Percentiles rank a stretch among this genome's conserved stretches.
These are phyloP conservation scores for Didymella lethalis DNA, from an alignment of 2,329 filamentous ascomycete genomes.

Conservation along the genomic window DNA sequence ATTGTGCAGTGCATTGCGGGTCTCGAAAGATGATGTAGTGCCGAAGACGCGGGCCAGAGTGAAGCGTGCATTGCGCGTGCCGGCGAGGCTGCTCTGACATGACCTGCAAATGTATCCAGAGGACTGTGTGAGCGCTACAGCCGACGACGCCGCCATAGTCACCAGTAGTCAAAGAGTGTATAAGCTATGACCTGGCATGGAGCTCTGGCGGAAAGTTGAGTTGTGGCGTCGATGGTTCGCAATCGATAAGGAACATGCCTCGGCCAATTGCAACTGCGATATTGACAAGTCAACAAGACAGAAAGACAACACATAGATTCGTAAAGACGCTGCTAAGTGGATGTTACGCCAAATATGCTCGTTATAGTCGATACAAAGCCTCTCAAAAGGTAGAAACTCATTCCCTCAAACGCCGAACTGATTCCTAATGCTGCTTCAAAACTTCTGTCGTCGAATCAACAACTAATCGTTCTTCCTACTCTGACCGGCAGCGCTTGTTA, in stretches of 20 bases:
- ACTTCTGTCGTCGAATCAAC: conserved; percentile 2
- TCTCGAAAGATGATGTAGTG: conserved; percentile 20
- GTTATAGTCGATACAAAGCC: conserved; percentile 11
- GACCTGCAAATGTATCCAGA: conserved; percentile 31
- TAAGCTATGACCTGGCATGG: conserved; percentile 2
- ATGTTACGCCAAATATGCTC: conserved; percentile 12
- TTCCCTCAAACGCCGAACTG: conserved; percentile 1
- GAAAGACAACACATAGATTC: not conserved
- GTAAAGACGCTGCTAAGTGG: not conserved
- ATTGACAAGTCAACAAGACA: not conserved
- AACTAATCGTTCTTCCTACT: conserved; percentile 44
- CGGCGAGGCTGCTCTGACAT: conserved; percentile 24
- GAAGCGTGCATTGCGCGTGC: conserved; percentile 10
- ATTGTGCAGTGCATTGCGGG: conserved; percentile 1
- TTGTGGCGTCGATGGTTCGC: conserved; percentile 25
- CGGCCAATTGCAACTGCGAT: conserved; percentile 1
- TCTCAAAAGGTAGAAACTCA: not conserved
- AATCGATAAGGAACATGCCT: conserved; percentile 19
- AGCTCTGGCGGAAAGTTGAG: conserved; percentile 25
- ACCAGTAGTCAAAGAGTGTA: not conserved
- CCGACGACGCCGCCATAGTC: conserved; percentile 1
- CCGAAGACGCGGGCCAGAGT: conserved; percentile 16
- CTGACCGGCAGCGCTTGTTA: conserved; percentile 42
- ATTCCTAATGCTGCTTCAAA: conserved; percentile 17
- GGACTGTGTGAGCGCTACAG: conserved; percentile 8